Conservation (phyloP, 495 filamentous ascomycete species). For the Penicillium parvum region DNA sequence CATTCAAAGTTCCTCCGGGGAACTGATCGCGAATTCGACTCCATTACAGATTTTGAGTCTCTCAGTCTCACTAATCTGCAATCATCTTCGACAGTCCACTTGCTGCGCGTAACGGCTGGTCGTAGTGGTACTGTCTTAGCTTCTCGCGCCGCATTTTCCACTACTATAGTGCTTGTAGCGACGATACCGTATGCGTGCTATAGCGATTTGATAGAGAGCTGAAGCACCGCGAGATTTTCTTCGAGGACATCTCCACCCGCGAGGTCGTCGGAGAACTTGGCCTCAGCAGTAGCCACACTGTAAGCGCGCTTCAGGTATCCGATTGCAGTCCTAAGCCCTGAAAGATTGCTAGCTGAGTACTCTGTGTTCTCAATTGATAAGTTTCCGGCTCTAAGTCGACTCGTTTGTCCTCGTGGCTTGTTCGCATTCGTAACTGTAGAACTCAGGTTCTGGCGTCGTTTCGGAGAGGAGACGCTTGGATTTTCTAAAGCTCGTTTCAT, state of each 20-base stretch:
- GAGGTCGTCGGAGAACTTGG: conserved; percentile 2
- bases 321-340: conserved; percentile 1
- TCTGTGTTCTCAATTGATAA: too few species aligned
- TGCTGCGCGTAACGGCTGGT: background rate
- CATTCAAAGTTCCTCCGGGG: background rate
- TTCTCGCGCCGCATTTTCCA: background rate
- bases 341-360: too few species aligned
- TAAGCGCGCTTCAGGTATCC: conserved; percentile 2
- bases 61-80: background rate
- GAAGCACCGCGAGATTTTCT: conserved; percentile 2
- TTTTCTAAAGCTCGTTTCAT: too few species aligned
- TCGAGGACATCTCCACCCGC: conserved; percentile 1
- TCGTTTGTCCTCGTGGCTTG: too few species aligned
- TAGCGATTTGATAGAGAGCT: background rate
- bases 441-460: too few species aligned
- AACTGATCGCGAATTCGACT: background rate
- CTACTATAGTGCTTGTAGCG: background rate
- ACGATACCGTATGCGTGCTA: conserved; percentile 1
- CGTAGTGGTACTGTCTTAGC: background rate
- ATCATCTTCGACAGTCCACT: background rate
- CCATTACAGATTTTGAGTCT: conserved; percentile 1
- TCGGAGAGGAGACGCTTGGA: too few species aligned
- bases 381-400: too few species aligned
- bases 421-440: too few species aligned
- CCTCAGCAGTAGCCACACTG: conserved; percentile 1